These are phyloP conservation scores for Cystobasidium onofrii DNA, from an alignment of 768 basidiomycete genomes.

Conservation along the genomic window DNA sequence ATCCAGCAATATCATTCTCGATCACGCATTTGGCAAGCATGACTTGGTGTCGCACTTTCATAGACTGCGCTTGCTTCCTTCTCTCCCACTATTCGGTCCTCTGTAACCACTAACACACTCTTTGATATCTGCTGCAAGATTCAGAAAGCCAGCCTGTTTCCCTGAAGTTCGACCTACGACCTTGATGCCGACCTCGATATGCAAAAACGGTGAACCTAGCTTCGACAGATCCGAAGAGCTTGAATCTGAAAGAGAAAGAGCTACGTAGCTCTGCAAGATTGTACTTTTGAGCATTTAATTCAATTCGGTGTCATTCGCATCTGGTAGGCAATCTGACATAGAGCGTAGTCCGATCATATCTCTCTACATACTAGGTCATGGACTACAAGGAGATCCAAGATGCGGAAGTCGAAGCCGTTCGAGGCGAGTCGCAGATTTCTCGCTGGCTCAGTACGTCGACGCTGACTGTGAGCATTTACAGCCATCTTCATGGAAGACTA, in stretches of 20 bases:
- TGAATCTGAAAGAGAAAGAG: background rate
- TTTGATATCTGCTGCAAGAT: background rate
- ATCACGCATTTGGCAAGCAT: background rate
- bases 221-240: background rate
- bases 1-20: background rate
- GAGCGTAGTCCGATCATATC: background rate
- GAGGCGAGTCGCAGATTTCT: background rate
- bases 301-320: too few species aligned
- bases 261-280: background rate
- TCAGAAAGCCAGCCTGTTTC: too few species aligned
- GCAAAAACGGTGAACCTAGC: background rate
- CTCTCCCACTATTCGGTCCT: background rate
- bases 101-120: background rate
- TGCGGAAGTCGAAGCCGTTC: conserved; percentile 26
- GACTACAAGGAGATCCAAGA: conserved; percentile 30
- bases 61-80: background rate
- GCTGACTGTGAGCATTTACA: background rate
- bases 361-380: conserved; percentile 1
- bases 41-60: background rate
- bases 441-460: background rate
- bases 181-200: background rate
- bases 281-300: background rate
- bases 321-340: too few species aligned
- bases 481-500: conserved; percentile 33
- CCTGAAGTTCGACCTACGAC: background rate